phyloP scores from a whole-genome alignment of 2,329 filamentous ascomycete species.

The Colletotrichum sp. region DNA sequence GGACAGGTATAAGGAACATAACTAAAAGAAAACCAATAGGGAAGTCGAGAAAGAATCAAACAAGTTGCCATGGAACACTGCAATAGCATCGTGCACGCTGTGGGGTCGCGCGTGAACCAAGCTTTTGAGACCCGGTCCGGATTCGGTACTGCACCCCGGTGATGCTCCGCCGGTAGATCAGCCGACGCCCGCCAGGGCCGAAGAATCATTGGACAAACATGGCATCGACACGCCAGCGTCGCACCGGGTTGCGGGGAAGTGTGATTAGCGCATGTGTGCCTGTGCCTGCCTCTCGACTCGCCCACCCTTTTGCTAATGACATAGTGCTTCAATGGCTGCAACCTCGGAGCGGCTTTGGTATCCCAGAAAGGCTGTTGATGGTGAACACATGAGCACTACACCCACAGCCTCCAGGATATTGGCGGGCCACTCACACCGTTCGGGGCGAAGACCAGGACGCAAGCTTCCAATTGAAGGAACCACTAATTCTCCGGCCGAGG shows the following conservation, averaged over 20 bases:
- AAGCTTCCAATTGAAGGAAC: slow-evolving; percentile 4
- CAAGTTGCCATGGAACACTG: not conserved
- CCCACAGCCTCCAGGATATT: not conserved
- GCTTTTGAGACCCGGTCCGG: not conserved
- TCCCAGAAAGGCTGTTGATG: not conserved
- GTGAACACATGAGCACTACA: not conserved
- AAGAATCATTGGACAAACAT: not conserved
- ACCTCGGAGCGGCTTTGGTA: not conserved
- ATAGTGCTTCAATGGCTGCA: not conserved
- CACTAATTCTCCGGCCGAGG: not conserved
- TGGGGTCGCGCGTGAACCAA: not conserved
- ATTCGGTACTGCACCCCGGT: not conserved
- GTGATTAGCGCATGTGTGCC: not conserved
- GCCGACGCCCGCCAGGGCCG: slow-evolving; percentile 9
- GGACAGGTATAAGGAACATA: not conserved
- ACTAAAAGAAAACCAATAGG: not conserved
- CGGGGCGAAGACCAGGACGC: not conserved
- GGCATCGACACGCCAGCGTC: not conserved
- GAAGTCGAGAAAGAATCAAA: not conserved
- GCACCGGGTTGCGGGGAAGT: not conserved
- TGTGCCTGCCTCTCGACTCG: not conserved
- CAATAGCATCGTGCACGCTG: not conserved
- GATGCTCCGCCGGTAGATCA: slow-evolving; percentile 1
- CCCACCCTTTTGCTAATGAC: not conserved
- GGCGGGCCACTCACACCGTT: not conserved